These are phyloP conservation scores for Cladobotryum protrusum DNA, from an alignment of 2,329 filamentous ascomycete genomes.

Conservation along the genomic window DNA sequence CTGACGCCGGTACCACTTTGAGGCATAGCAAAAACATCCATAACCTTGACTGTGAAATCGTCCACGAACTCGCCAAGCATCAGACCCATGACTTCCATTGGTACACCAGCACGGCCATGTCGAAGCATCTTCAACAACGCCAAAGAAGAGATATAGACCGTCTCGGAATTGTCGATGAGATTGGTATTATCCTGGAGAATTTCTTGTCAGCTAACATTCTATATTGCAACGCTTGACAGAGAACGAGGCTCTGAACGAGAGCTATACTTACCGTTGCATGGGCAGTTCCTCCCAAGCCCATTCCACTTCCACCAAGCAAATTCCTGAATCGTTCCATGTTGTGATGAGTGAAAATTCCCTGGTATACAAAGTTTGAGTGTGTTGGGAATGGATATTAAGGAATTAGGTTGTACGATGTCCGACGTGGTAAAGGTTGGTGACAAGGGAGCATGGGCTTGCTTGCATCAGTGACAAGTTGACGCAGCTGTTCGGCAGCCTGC, in stretches of 20 bases:
- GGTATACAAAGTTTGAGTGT: not conserved
- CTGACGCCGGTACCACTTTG: conserved; percentile 97
- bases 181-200: conserved; percentile 69
- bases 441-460: conserved; percentile 7
- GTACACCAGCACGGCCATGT: conserved; percentile 93
- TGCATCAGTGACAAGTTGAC: conserved; percentile 9
- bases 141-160: conserved; percentile 96
- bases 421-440: not conserved
- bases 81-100: conserved; percentile 99
- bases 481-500: conserved; percentile 14
- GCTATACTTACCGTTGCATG: conserved; percentile 33
- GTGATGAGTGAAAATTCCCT: not conserved
- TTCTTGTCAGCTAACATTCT: conserved; percentile 11
- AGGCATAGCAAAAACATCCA: conserved; percentile 99
- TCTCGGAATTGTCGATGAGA: conserved; percentile 98
- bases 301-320: conserved; percentile 73
- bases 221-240: not conserved
- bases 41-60: conserved; percentile 96
- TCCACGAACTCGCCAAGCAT: conserved; percentile 99
- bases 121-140: conserved; percentile 97
- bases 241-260: not conserved
- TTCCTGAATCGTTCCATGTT: conserved; percentile 88
- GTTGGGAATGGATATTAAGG: not conserved
- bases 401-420: not conserved
- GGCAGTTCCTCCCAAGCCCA: conserved; percentile 51